phyloP scores from a whole-genome alignment of 805 yeast genomes.

The Kazachstania kunashirensis region DNA sequence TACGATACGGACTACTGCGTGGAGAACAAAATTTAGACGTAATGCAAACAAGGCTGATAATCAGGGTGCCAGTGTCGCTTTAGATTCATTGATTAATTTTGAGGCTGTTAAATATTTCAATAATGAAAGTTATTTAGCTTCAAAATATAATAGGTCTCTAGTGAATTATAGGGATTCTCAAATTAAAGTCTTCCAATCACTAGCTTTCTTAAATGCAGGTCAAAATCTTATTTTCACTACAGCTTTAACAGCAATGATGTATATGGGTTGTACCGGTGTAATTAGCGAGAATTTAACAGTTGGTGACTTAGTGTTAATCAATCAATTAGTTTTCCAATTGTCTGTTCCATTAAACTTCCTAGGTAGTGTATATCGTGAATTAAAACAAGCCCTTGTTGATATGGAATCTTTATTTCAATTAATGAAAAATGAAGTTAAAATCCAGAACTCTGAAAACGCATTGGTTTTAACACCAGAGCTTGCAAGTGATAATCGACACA shows the following conservation, averaged over 20 bases:
- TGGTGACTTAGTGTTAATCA: conserved; percentile 89
- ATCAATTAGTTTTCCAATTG: conserved; percentile 91
- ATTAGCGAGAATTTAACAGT: conserved; percentile 72
- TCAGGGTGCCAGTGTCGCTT: conserved; percentile 87
- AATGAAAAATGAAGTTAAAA: conserved; percentile 61
- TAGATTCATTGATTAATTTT: conserved; percentile 87
- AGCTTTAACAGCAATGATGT: conserved; percentile 95
- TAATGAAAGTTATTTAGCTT: conserved; percentile 71
- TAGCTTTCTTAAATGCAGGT: conserved; percentile 70
- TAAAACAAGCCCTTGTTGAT: conserved; percentile 85
- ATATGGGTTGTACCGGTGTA: conserved; percentile 94
- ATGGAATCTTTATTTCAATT: conserved; percentile 91
- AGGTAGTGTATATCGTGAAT: conserved; percentile 91
- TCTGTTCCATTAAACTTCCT: conserved; percentile 90
- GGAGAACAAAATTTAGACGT: conserved; percentile 90
- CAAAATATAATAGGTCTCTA: conserved; percentile 70
- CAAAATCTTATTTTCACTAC: conserved; percentile 73
- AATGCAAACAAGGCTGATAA: conserved; percentile 90
- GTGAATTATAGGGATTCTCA: conserved; percentile 57
- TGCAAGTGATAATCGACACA: conserved; percentile 1
- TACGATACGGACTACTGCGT: conserved; percentile 86
- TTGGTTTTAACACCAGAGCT: conserved; percentile 32
- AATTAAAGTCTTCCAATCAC: conserved; percentile 74
- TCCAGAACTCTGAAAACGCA: conserved; percentile 57
- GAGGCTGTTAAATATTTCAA: conserved; percentile 93